Conservation (phyloP, 192 early-diverging fungal species). For the Geranomyces michiganensis region DNA sequence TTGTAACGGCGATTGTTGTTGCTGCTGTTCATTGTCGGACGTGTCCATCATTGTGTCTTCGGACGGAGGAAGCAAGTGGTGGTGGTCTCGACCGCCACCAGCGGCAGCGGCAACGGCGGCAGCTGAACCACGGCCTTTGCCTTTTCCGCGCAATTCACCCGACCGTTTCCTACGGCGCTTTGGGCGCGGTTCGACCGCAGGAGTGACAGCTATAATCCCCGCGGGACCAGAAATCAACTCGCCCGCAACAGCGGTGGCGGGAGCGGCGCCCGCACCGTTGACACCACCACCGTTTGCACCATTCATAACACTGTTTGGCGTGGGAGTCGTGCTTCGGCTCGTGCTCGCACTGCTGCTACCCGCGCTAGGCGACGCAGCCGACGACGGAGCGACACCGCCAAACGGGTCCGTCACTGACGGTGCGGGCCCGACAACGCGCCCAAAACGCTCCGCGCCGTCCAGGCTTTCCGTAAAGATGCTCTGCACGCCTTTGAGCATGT, state of each 20-base stretch:
- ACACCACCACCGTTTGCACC: neutral
- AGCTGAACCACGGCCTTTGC: neutral
- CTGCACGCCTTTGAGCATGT: conserved; percentile 67
- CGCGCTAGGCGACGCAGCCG: neutral
- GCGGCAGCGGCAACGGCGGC: neutral
- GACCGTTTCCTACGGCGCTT: neutral
- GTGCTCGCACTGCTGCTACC: conserved; percentile 4
- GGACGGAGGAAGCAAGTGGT: too few species aligned
- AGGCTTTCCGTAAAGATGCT: conserved; percentile 72
- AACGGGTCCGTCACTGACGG: conserved; percentile 5
- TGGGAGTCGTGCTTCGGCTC: neutral
- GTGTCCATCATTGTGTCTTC: neutral
- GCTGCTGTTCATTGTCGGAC: neutral
- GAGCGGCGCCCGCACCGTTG: neutral
- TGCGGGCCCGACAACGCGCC: conserved; percentile 5
- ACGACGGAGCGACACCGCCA: neutral
- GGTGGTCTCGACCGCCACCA: too few species aligned
- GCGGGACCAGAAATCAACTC: too few species aligned
- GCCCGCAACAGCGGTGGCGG: neutral
- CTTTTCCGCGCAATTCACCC: neutral
- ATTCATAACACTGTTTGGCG: neutral
- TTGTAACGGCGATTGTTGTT: too few species aligned
- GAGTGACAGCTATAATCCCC: neutral
- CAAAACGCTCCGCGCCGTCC: conserved; percentile 58
- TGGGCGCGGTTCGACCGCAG: neutral